Percentiles rank a stretch among this genome's conserved stretches.
phyloP scores from a whole-genome alignment of 2,329 filamentous ascomycete genomes.

The Paecilomyces niveus region DNA sequence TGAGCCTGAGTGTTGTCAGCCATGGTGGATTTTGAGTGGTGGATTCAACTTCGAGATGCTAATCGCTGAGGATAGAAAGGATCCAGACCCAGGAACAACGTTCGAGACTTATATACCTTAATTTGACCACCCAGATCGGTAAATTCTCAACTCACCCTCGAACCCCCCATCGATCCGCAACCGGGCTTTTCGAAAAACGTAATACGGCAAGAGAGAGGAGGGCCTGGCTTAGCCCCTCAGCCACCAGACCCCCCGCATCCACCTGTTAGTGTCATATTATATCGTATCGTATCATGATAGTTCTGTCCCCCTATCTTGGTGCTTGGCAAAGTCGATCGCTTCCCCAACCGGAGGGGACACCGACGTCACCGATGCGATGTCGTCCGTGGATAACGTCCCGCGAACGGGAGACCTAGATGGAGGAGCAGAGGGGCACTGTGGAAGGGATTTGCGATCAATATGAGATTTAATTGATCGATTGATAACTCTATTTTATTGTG shows the following conservation, averaged over 20 bases:
- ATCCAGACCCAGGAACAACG: neutral
- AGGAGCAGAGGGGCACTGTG: too few relatives aligned
- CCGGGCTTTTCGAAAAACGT: neutral
- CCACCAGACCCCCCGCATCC: neutral
- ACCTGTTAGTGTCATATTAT: neutral
- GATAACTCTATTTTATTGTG: neutral
- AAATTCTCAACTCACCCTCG: neutral
- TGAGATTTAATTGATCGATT: neutral
- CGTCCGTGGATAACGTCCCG: neutral
- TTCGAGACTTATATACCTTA: neutral
- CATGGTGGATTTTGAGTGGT: slow-evolving; percentile 1
- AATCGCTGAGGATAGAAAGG: neutral
- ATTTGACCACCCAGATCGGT: neutral
- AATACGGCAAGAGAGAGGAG: neutral
- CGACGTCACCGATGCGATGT: neutral
- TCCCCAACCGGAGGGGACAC: neutral
- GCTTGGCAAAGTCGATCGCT: neutral
- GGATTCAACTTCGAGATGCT: neutral
- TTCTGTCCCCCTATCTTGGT: neutral
- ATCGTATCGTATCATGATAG: neutral
- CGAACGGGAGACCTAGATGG: neutral
- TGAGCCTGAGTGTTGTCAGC: neutral
- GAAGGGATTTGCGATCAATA: neutral
- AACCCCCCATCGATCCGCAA: neutral
- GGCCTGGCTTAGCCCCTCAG: neutral